Evolutionary conservation across 148 eudicot genomes (phyloP).

Genomic region (Rhododendron griersonianum): DNA sequence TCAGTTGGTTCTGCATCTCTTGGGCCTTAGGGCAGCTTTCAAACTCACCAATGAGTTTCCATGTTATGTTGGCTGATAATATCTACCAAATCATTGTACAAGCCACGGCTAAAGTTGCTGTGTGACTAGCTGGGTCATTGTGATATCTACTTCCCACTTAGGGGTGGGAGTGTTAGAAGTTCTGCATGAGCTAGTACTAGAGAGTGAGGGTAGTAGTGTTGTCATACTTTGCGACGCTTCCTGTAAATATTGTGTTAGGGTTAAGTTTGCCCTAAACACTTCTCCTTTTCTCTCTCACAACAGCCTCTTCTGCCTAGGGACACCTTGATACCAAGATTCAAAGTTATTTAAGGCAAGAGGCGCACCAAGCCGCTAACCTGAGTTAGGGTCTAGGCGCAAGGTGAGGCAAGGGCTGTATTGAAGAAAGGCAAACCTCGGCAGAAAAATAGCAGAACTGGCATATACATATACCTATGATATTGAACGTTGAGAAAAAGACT

Average conservation of each 20-base stretch:
- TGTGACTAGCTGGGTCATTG: too few species aligned
- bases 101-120: background rate
- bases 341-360: background rate
- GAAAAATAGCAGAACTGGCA: background rate
- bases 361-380: background rate
- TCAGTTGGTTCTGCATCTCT: background rate
- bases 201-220: background rate
- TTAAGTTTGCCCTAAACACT: background rate
- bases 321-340: background rate
- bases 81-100: background rate
- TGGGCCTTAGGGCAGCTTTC: background rate
- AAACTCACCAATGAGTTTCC: background rate
- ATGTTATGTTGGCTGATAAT: too few species aligned
- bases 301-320: background rate
- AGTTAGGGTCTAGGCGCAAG: background rate
- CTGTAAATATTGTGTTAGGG: background rate
- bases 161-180: background rate
- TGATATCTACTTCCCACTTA: background rate
- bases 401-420: background rate
- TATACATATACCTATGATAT: too few species aligned
- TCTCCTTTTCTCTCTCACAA: background rate
- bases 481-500: background rate
- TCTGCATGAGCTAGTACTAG: background rate
- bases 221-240: background rate
- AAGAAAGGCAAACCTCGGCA: background rate